These are phyloP conservation scores for Bacterosira constricta DNA, from an alignment of 108 stramenopile species.

Conservation along the genomic window DNA sequence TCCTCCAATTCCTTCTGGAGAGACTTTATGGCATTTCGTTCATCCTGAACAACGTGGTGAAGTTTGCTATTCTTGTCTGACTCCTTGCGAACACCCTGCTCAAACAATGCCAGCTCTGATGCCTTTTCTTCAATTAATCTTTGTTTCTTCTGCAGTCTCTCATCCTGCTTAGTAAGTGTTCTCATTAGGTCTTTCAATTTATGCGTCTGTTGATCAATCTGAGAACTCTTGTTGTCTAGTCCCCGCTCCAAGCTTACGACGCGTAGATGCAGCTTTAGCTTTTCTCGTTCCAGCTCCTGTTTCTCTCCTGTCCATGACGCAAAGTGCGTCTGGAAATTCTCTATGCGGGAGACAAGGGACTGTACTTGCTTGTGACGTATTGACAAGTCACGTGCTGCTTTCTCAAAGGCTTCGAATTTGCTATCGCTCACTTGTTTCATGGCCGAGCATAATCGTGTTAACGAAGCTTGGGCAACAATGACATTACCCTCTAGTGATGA, in stretches of 20 bases:
- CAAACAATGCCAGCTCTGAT: conserved; percentile 16
- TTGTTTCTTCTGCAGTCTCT: conserved; percentile 40
- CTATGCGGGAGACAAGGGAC: conserved; percentile 27
- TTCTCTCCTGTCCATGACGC: conserved; percentile 42
- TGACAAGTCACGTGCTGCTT: conserved; percentile 24
- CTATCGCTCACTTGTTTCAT: conserved; percentile 36
- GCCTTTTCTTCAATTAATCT: conserved; percentile 36
- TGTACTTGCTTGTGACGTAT: conserved; percentile 40
- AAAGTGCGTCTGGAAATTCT: conserved; percentile 29
- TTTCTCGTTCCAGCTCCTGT: conserved; percentile 36
- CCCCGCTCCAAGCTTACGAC: conserved; percentile 24
- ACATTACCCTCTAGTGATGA: conserved; percentile 35
- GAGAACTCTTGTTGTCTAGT: conserved; percentile 31
- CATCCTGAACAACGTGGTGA: conserved; percentile 25
- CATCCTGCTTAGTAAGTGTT: conserved; percentile 33
- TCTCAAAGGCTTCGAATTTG: conserved; percentile 26
- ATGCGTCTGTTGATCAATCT: conserved; percentile 39
- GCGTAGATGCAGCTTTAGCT: conserved; percentile 27
- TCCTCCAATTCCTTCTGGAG: conserved; percentile 36
- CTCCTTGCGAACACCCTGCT: conserved; percentile 28
- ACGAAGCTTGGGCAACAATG: conserved; percentile 8
- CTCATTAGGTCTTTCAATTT: conserved; percentile 47
- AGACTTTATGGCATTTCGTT: conserved; percentile 23
- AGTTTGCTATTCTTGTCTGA: conserved; percentile 27
- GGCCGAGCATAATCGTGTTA: conserved; percentile 1